A percentile compares a stretch with the other conserved stretches of the same genome.
phyloP scores from a whole-genome alignment of 441 rosid species.

The Gossypium lobatum region DNA sequence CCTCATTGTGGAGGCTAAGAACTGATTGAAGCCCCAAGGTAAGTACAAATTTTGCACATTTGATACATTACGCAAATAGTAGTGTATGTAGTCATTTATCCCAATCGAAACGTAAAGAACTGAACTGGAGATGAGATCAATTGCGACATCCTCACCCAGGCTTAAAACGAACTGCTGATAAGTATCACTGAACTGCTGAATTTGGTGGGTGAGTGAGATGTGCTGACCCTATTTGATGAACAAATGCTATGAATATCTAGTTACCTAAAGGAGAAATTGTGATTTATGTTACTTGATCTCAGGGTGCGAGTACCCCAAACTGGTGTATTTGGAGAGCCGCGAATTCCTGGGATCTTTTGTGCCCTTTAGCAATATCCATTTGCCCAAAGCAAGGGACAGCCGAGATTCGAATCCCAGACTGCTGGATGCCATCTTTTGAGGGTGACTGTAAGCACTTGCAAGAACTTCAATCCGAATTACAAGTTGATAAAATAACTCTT shows the following conservation, averaged over 20 bases:
- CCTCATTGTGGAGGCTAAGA: conserved; percentile 55
- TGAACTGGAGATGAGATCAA: conserved; percentile 52
- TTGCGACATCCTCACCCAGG: conserved; percentile 64
- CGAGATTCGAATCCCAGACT: neutral
- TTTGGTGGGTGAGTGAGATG: conserved; percentile 77
- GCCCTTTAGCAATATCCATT: neutral
- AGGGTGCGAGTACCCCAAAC: no score
- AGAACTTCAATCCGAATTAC: neutral
- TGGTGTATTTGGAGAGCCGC: no score
- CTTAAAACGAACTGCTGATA: conserved; percentile 61
- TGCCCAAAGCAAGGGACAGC: neutral
- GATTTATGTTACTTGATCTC: no score
- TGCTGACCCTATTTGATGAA: conserved; percentile 52
- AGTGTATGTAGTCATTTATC: conserved; percentile 84
- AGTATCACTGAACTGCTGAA: conserved; percentile 83
- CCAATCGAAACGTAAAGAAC: conserved; percentile 79
- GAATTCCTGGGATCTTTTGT: neutral
- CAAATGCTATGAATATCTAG: neutral
- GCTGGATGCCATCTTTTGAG: neutral
- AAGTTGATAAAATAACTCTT: neutral
- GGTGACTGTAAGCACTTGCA: neutral
- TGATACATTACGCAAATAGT: conserved; percentile 72
- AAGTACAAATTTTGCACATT: conserved; percentile 62
- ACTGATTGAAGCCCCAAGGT: conserved; percentile 87
- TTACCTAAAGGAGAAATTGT: neutral